Evolutionary conservation across 2,329 filamentous ascomycete genomes (phyloP), one percentile per base, ranked within the genome.

Genomic region (Microcyclospora tardicrescens): DNA sequence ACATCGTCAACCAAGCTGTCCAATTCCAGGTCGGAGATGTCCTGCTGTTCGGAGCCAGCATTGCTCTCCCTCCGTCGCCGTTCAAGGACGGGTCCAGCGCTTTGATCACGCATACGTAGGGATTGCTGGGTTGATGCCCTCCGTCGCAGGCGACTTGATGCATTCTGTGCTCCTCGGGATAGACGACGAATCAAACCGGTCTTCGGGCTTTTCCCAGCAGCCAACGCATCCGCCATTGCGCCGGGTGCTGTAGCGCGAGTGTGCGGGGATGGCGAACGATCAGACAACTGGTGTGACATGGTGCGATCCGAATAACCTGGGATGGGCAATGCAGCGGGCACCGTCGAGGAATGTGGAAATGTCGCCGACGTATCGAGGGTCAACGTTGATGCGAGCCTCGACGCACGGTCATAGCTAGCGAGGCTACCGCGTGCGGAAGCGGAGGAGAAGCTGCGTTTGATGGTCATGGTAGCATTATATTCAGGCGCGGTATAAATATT

Each of bases 41-140:
- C 67, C 37, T 64, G 55, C 28, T 51, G 53, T 32, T 63, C 61
- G 30, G 62, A 66, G 32, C 80, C 80, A 47, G 76, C 83, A 60
- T 83, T 91, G 65, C 87, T 94, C 60, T 93, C 86, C 60, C 87
- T 95, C 48, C 87, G 78, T 41, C 85, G 74, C 45, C 89, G 78
- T 61, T 93, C 76, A 37, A 94, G 82, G 40, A 86, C 81, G 2
- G 91, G 91, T 0, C 91, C 91, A 16, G 86, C 80, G 56, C 87
- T 95, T 44, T 83, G 79, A 55, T 95, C 86, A 32, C 87, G 78
- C 57, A 81, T 84, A 5, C 63, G 57, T 43, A 79, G 77, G 14
- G 81, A 75, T 33, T 81, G 74, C 1, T 79, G 79, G 2, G 84
- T 86, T 12, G 84, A 93, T 44, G 81, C 79, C 44, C 87, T 74